These are phyloP conservation scores for Aspergillus sp. DNA, from an alignment of 2,329 filamentous ascomycete species.

Conservation along the genomic window DNA sequence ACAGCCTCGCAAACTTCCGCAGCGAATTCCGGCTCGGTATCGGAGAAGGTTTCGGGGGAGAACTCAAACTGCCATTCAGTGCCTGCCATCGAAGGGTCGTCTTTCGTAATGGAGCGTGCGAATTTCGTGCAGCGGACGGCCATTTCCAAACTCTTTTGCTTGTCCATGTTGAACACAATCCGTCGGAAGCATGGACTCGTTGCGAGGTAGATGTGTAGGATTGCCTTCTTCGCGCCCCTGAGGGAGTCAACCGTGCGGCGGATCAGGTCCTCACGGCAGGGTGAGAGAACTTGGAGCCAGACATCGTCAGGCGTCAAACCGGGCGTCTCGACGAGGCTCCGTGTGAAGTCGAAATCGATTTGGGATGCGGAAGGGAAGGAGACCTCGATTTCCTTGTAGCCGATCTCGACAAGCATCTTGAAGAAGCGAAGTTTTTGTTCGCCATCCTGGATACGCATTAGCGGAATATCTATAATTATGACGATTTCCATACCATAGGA, in stretches of 20 bases:
- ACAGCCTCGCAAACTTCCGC: constrained; percentile 86
- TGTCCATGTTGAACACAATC: constrained; percentile 84
- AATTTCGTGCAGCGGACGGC: constrained; percentile 84
- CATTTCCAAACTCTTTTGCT: constrained; percentile 77
- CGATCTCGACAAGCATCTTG: constrained; percentile 85
- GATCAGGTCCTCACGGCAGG: constrained; percentile 90
- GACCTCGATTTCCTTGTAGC: constrained; percentile 97
- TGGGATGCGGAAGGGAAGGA: constrained; percentile 93
- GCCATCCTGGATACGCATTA: constrained; percentile 62
- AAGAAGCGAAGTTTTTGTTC: constrained; percentile 96
- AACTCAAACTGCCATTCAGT: constrained; percentile 58
- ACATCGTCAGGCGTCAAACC: constrained; percentile 85
- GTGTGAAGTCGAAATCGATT: constrained; percentile 94
- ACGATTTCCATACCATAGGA: constrained; percentile 69
- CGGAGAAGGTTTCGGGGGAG: constrained; percentile 71
- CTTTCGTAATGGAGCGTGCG: constrained; percentile 86
- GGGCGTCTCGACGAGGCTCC: constrained; percentile 80
- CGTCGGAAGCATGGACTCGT: constrained; percentile 94
- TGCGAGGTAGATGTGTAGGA: constrained; percentile 93
- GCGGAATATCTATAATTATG: neutral
- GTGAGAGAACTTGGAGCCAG: constrained; percentile 86
- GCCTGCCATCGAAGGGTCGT: constrained; percentile 56
- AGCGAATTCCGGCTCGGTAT: constrained; percentile 80
- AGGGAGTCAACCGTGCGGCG: constrained; percentile 84
- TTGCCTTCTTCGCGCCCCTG: constrained; percentile 85